These are phyloP conservation scores for Ulota crispa DNA, from an alignment of 225 moss, liverwort and hornwort genomes.

Conservation along the genomic window DNA sequence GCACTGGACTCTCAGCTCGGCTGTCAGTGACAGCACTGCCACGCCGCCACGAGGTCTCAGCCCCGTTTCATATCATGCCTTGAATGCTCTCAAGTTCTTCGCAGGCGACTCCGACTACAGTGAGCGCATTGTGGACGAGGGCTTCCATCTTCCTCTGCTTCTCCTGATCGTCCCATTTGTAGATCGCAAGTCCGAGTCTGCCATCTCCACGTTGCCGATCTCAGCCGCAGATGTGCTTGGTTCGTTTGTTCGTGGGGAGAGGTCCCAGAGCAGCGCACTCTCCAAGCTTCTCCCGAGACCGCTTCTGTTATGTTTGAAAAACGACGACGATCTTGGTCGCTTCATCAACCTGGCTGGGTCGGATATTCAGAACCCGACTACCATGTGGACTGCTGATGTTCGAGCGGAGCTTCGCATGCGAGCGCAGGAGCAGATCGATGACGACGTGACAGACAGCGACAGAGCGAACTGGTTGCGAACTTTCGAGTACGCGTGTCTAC, in stretches of 20 bases:
- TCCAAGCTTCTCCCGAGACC: slow-evolving; percentile 70
- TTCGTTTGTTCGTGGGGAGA: slow-evolving; percentile 72
- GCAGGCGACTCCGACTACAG: slow-evolving; percentile 79
- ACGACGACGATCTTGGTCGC: slow-evolving; percentile 81
- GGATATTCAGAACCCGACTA: slow-evolving; percentile 78
- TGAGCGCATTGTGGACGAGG: slow-evolving; percentile 72
- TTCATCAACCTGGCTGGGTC: slow-evolving; percentile 75
- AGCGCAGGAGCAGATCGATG: slow-evolving; percentile 60
- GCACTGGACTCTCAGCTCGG: slow-evolving; percentile 86
- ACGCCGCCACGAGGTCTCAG: slow-evolving; percentile 77
- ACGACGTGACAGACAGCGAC: slow-evolving; percentile 36
- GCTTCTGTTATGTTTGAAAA: slow-evolving; percentile 62
- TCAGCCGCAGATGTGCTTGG: slow-evolving; percentile 94
- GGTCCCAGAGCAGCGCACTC: slow-evolving; percentile 43
- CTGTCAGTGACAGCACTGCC: slow-evolving; percentile 73
- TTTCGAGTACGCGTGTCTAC: slow-evolving; percentile 67
- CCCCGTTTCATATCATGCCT: slow-evolving; percentile 80
- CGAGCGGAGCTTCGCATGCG: slow-evolving; percentile 72
- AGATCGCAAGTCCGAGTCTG: slow-evolving; percentile 54
- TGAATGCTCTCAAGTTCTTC: slow-evolving; percentile 84
- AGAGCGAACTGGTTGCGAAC: slow-evolving; percentile 77
- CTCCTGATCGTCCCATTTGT: slow-evolving; percentile 76
- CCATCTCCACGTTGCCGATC: slow-evolving; percentile 76
- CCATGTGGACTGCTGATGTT: slow-evolving; percentile 78
- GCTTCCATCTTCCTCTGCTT: slow-evolving; percentile 73